phyloP scores from a whole-genome alignment of 768 basidiomycete species.

The Boletus pseudo-olivaceus region DNA sequence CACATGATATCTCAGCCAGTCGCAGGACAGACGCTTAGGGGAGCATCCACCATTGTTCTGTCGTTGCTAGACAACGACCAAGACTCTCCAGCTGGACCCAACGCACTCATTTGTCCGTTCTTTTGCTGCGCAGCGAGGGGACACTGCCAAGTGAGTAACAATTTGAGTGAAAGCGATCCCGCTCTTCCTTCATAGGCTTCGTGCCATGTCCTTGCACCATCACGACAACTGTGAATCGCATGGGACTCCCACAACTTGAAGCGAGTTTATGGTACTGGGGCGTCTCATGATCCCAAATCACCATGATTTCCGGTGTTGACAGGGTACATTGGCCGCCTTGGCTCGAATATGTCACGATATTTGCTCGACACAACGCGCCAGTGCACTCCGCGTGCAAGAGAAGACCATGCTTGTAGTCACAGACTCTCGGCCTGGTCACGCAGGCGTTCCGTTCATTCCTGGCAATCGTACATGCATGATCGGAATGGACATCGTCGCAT shows the following conservation, averaged over 20 bases:
- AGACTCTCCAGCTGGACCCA: too few relatives aligned
- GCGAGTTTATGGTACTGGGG: not conserved
- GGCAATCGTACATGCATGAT: too few relatives aligned
- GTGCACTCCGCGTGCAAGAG: not conserved
- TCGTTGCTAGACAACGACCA: too few relatives aligned
- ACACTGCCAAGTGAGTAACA: not conserved
- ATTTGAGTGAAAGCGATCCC: not conserved
- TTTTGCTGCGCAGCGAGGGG: too few relatives aligned
- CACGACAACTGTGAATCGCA: too few relatives aligned
- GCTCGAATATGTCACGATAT: too few relatives aligned
- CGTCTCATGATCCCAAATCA: not conserved
- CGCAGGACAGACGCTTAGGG: not conserved
- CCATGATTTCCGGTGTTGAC: not conserved
- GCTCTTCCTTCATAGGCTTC: not conserved
- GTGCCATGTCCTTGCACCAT: not conserved
- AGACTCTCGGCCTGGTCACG: not conserved
- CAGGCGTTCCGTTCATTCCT: not conserved
- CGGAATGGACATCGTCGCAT: not conserved
- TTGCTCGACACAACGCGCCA: not conserved
- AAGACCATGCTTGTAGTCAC: too few relatives aligned
- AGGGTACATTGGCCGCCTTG: too few relatives aligned
- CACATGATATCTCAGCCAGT: not conserved
- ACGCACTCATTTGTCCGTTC: too few relatives aligned
- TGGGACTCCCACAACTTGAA: not conserved
- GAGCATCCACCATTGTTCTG: too few relatives aligned